Conservation (phyloP, 2,329 filamentous ascomycete genomes). For the Thermomyces lanuginosus region DNA sequence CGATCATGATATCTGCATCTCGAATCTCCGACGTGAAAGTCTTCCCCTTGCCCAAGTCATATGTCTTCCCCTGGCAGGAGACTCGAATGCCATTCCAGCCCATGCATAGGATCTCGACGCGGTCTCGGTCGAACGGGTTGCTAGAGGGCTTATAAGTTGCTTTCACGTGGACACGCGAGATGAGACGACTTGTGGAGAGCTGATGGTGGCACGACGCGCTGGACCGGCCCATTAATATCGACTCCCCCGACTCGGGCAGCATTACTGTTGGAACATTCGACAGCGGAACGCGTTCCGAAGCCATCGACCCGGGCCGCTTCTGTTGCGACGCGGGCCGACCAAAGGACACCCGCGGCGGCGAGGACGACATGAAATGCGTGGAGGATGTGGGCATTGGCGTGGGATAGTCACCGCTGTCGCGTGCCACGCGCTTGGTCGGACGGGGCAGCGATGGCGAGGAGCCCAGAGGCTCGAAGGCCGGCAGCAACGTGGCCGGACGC, state of each 20-base stretch:
- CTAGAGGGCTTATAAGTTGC: slow-evolving; percentile 62
- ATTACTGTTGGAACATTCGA: slow-evolving; percentile 68
- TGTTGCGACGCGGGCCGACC: slow-evolving; percentile 40
- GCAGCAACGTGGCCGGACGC: slow-evolving; percentile 31
- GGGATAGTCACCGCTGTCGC: slow-evolving; percentile 47
- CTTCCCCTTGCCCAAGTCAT: slow-evolving; percentile 74
- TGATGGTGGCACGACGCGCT: slow-evolving; percentile 94
- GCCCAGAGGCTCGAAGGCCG: slow-evolving; percentile 34
- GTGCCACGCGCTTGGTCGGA: slow-evolving; percentile 30
- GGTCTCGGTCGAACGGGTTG: slow-evolving; percentile 52
- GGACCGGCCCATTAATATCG: slow-evolving; percentile 75
- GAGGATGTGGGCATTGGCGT: slow-evolving; percentile 89
- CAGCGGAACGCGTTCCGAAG: slow-evolving; percentile 66
- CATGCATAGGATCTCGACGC: slow-evolving; percentile 74
- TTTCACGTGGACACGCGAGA: slow-evolving; percentile 85
- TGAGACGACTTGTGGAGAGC: slow-evolving; percentile 75
- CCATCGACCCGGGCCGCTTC: slow-evolving; percentile 39
- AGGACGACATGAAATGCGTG: slow-evolving; percentile 77
- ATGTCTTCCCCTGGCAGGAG: slow-evolving; percentile 75
- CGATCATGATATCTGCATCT: slow-evolving; percentile 78
- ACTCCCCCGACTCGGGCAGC: slow-evolving; percentile 65
- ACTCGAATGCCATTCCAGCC: slow-evolving; percentile 94
- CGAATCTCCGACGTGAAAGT: slow-evolving; percentile 81
- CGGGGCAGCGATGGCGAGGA: slow-evolving; percentile 34
- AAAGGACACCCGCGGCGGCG: slow-evolving; percentile 45